These are phyloP conservation scores for Arachnomyces sp. DNA, from an alignment of 2,329 filamentous ascomycete genomes.

Conservation along the genomic window DNA sequence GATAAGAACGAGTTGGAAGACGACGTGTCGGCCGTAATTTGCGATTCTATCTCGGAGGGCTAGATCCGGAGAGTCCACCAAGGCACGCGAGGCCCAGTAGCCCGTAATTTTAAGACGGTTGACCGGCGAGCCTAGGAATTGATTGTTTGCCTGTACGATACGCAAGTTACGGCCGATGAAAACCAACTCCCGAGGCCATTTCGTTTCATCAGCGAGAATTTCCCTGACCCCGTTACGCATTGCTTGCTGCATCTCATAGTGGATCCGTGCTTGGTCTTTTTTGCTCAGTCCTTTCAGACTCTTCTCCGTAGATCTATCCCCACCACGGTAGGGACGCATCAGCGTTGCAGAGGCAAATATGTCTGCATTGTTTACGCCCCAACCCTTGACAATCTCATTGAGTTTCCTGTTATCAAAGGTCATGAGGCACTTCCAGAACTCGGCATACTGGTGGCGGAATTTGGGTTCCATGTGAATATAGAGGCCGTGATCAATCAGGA, in stretches of 20 bases:
- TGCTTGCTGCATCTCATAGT: slow-evolving; percentile 75
- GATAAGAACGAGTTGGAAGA: slow-evolving; percentile 74
- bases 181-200: slow-evolving; percentile 83
- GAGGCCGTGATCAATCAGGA: slow-evolving; percentile 93
- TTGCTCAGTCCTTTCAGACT: slow-evolving; percentile 48
- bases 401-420: slow-evolving; percentile 87
- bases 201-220: slow-evolving; percentile 74
- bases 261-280: slow-evolving; percentile 49
- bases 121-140: slow-evolving; percentile 80
- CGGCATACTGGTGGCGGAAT: slow-evolving; percentile 78
- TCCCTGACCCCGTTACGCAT: slow-evolving; percentile 66
- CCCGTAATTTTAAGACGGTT: slow-evolving; percentile 92
- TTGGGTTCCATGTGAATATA: slow-evolving; percentile 83
- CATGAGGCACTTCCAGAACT: slow-evolving; percentile 90
- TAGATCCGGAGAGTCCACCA: slow-evolving; percentile 67
- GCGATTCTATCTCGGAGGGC: slow-evolving; percentile 54
- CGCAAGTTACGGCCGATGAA: slow-evolving; percentile 89
- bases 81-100: slow-evolving; percentile 74
- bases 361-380: slow-evolving; percentile 85
- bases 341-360: slow-evolving; percentile 87
- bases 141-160: slow-evolving; percentile 90
- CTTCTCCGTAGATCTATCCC: slow-evolving; percentile 59
- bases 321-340: slow-evolving; percentile 83
- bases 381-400: slow-evolving; percentile 60
- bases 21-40: slow-evolving; percentile 67